Base-by-base conservation (phyloP, 1,284 basidiomycete genomes). In the Afroboletus lepidellus region DNA sequence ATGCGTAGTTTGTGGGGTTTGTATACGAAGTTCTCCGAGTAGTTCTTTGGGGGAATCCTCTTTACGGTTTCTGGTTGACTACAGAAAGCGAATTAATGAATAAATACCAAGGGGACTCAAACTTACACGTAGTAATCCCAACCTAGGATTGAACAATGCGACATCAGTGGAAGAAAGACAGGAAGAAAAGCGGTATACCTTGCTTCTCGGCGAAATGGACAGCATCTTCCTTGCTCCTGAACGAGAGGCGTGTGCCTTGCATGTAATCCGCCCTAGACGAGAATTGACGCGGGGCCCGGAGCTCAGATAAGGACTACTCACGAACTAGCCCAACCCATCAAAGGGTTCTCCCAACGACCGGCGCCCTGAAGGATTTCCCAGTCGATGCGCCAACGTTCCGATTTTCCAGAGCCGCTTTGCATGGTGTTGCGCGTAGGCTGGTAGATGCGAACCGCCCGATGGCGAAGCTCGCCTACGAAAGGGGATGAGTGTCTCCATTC, bases 321-420 rank as follows among this genome's bases (percentile, higher is more conserved):
- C 91, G 87, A 91, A 73, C 86, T 90, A 1, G 94, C 94, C 83
- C 85, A 99, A 51, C 96, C 96, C 92, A 99, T 99, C 63, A 99
- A 73, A n/a, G 94, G 93, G 70, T 98, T 98, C 80, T 98, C 94
- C 96, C 96, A 99, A 55, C 96, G 81, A 13, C 91, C 94, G 30
- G 82, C 86, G 39, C 94, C 93, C 59, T 85, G 85, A 18, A 98
- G 76, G 53, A 87, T 87, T 64, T 99, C 96, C 78, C 89, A 99
- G 73, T 99, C 96, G 65, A 99, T 85, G 59, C 93, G 79, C 96
- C 96, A 99, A 63, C 88, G 83, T 62, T 87, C 83, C 21, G 86
- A 86, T 73, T 96, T 95, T 46, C 84, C 87, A 42, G 85, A 81
- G 47, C 93, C 95, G 47, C 92, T 94, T 72, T 98, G 94, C 84